Base-by-base conservation (phyloP, 2,329 filamentous ascomycete genomes). In the Sphaerulina musiva region DNA sequence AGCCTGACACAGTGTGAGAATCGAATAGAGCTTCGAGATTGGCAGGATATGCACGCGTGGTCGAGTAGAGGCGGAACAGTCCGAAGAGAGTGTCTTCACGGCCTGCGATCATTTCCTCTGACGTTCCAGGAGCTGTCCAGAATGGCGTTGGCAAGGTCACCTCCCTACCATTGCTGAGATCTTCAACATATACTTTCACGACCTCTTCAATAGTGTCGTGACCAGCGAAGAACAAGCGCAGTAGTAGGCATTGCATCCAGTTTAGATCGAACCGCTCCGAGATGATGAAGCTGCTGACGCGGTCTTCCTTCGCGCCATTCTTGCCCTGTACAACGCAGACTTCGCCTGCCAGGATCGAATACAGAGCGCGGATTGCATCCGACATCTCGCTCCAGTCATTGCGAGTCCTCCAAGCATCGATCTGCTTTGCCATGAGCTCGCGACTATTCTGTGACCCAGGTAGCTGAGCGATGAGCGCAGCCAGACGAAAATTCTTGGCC, bases 221-320 rank as follows among this genome's bases (percentile, higher is more conserved):
- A 40, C 84, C 87, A 43, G 84, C 85, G 69, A 95, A 98, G 87
- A 90, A 97, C 1, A 98, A 77, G 42, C 91, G 84, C 47, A 98
- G 78, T 9, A 89, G 92, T 70, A 98, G 95, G 0, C 91, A 85
- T 67, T 95, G 91, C 69, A 89, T 85, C 93, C 93, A 98, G 68
- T 95, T 87, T 36, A 98, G 77, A 4, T 83, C 83, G 68, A 96
- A 98, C 45, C 85, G 84, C 64, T 87, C 80, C 1, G 89, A 87
- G 60, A 98, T 87, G 51, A 84, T 79, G 67, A 98, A 95, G 0
- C 85, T 85, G 11, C 84, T 80, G 39, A 86, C 80, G 43, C 87
- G 84, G 71, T 97, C 89, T 70, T 97, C 93, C 7, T 85, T 74
- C 1, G 87, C 81, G 6, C 81, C 84, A 60, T 83, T 85, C 66